Base-by-base conservation (phyloP, 768 basidiomycete genomes). In the Obba rivulosa region DNA sequence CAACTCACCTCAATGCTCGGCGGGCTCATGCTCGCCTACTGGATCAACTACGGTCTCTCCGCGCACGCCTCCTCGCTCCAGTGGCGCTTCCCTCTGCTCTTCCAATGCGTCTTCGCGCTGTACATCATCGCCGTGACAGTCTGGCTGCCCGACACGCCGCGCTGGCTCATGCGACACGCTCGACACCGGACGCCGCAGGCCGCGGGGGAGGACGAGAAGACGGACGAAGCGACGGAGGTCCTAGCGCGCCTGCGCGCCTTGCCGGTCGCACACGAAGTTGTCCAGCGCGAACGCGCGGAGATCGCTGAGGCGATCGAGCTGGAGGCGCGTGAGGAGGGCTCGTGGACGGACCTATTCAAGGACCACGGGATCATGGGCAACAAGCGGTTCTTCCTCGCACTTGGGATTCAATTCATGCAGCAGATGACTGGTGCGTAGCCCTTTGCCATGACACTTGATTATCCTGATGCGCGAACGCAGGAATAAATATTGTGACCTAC, bases 401-500 rank as follows among this genome's bases (percentile, higher is more conserved):
- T 49, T 10, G 48, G 48, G 8, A 49, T 49, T n/a, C 48, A 49
- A 34, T 49, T 49, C 41, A 49, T 49, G 48, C 48, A 49, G 48
- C 48, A 49, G 24, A 7, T 49, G 41, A 49, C 48, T 8, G 48
- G 48, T 49, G 22, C 3, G 48, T 24, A 13, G 14, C 8, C 20
- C 20, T 38, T 5, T 20, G n/a, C n/a, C n/a, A n/a, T n/a, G n/a
- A n/a, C 37, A 38, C 37, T 38, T 8, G n/a, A 16, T 4, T 38
- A 16, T 16, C n/a, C 4, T 20, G 37, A 38, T 38, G n/a, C 37
- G 16, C n/a, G 37, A 5, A 20, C n/a, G 7, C 28, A 49, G 48
- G 48, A 34, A 49, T 49, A 28, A 49, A 49, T 22, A 49, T 49
- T 22, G 41, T 49, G 17, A 49, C 48, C 8, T 71, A 71, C 48